Base-by-base conservation (phyloP, 768 basidiomycete species). In the Lepiota venenata region DNA sequence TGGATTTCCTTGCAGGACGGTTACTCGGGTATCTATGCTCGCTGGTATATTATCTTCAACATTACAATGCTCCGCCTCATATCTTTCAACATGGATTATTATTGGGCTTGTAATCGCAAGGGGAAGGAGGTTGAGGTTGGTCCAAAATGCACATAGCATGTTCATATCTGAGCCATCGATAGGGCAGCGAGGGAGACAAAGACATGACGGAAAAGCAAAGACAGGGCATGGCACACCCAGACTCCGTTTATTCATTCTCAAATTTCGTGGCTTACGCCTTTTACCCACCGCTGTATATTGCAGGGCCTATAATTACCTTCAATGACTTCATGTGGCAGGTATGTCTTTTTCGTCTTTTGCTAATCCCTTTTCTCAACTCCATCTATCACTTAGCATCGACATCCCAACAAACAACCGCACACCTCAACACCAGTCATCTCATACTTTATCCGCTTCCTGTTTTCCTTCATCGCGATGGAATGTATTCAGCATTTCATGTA, bases 271-370 rank as follows among this genome's bases (percentile, higher is more conserved):
- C 89, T 20, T 98, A 98, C 64, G 77, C 80, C n/a, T 71, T 98
- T 7, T 99, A 98, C 64, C 84, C 95, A 0, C 95, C 97, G 1
- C 74, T 98, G 10, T 99, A 98, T 65, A 90, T 98, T 47, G 95
- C 91, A 1, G 96, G 97, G 0, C 97, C 97, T 0, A 95, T 98
- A 60, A 82, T 98, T 66, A 89, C 95, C 0, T 98, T 93, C 76
- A 96, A 96, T 63, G 92, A 97, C 66, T 98, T 93, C 66, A 73
- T 92, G 62, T 91, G 88, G 85, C 96, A 98, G 84, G 93, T 93
- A 37, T 56, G 79, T 64, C 43, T 21, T 32, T 36, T 47, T 58
- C 35, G 37, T 50, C 22, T 40, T 49, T 43, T 27, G 25, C 10
- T 27, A 27, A 39, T 20, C 41, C 36, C 27, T 25, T 29, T 11